These are phyloP conservation scores for Gymnopilus dilepis DNA, from an alignment of 768 basidiomycete genomes.

Conservation along the genomic window DNA sequence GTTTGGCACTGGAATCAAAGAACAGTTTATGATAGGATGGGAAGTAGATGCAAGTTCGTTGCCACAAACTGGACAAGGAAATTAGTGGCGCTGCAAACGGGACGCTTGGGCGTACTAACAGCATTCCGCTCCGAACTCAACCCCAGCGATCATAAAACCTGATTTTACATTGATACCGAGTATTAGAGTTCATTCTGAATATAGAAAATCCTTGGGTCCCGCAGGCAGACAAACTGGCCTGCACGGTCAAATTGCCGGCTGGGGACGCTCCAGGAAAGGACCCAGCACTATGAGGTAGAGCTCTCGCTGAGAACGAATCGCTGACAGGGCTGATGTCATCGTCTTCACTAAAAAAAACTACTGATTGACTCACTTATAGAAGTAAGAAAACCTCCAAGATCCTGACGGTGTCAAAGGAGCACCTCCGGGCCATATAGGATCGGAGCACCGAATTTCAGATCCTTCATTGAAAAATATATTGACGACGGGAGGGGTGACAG, in stretches of 20 bases:
- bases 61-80: not conserved
- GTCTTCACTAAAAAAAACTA: not conserved
- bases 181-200: no score
- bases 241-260: conserved; percentile 1
- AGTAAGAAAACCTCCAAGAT: conserved; percentile 13
- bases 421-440: conserved; percentile 3
- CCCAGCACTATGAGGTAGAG: not conserved
- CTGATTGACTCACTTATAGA: conserved; percentile 1
- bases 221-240: conserved; percentile 1
- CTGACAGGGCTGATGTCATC: not conserved
- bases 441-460: conserved; percentile 7
- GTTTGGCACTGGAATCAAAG: not conserved
- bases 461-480: conserved; percentile 11
- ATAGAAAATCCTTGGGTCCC: no score
- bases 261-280: not conserved
- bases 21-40: not conserved
- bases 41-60: not conserved
- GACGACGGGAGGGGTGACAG: conserved; percentile 1
- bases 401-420: conserved; percentile 3
- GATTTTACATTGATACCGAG: not conserved
- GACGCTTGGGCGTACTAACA: not conserved
- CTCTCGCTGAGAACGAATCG: not conserved
- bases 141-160: conserved; percentile 6
- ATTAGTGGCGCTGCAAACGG: no score
- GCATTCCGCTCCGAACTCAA: not conserved